Evolutionary conservation across 1,284 basidiomycete species (phyloP), one percentile per base, ranked within the genome.

Genomic region (Sphaerobolus stellatus): DNA sequence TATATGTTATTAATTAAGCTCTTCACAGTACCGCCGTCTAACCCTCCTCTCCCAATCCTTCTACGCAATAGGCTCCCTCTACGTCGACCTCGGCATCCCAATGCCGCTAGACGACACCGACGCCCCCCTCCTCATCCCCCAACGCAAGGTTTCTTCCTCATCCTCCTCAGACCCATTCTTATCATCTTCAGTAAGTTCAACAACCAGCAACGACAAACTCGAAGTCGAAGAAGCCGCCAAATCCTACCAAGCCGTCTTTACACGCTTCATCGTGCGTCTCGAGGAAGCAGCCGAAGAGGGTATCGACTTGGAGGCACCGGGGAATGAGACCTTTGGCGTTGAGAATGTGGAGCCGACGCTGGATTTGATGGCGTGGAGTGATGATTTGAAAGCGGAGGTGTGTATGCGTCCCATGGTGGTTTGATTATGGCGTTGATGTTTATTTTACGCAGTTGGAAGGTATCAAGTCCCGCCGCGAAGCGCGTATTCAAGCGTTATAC

Each of bases 401-500:
- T 24, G 64, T 27, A 20, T 28, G 18, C 20, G 22, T 16, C 34
- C 20, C 18, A 36, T 25, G 45, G 6, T 24, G 41, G 45, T 14
- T 34, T 29, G 24, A 29, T n/a, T 4, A 24, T 30, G 1, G 31
- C 34, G 28, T 11, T 20, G 11, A 41, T 9, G 28, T 11, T 5
- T 20, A 38, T 24, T 30, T 9, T 3, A n/a, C 20, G 8, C 47
- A 69, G 65, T 75, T 94, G 28, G 83, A 85, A 57, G 83, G 86
- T 13, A 74, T 82, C 50, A 92, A 91, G 67, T 75, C 78, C 30
- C 73, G 78, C 28, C 77, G 91, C 14, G 90, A 92, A 63, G 70
- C 80, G 3, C 82, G 84, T 59, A 94, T 94, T 33, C 92, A 94
- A 66, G 78, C 82, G 1, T 86, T 93, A 77, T 94, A 92, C 64